Evolutionary conservation across 441 rosid species (phyloP).

Genomic region (Corymbia calophylla): DNA sequence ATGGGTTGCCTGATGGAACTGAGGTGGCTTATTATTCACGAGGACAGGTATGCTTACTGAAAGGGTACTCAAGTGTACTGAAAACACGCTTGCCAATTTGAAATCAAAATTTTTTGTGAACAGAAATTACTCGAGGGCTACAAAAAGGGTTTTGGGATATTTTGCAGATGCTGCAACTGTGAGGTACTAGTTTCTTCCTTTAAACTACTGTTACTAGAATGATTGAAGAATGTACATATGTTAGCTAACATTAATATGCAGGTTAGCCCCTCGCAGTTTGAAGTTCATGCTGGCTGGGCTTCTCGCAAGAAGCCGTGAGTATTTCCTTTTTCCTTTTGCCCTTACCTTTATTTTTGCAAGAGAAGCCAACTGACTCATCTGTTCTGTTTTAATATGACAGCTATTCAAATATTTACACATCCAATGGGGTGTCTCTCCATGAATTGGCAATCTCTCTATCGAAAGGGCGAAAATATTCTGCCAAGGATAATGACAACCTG

Average conservation of each 20-base stretch:
- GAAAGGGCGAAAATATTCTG: conserved; percentile 63
- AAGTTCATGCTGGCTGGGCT: conserved; percentile 99
- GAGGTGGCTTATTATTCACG: conserved; percentile 77
- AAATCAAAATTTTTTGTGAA: conserved; percentile 14
- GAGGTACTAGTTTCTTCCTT: conserved; percentile 53
- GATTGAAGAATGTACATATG: neutral
- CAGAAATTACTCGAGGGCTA: conserved; percentile 95
- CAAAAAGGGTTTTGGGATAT: conserved; percentile 78
- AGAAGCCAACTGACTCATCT: neutral
- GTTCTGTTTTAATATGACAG: conserved; percentile 31
- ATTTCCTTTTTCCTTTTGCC: neutral
- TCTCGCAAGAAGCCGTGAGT: conserved; percentile 94
- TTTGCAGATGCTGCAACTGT: conserved; percentile 82
- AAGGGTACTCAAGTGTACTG: neutral
- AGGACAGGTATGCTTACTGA: conserved; percentile 42
- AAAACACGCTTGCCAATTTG: neutral
- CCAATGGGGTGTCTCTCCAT: conserved; percentile 95
- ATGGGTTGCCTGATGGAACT: conserved; percentile 79
- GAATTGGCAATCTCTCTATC: conserved; percentile 89
- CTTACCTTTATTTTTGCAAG: neutral
- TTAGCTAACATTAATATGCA: conserved; percentile 26
- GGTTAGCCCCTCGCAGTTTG: conserved; percentile 98
- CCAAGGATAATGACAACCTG: conserved; percentile 71
- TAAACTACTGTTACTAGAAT: conserved; percentile 1
- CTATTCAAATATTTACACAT: conserved; percentile 83